phyloP scores from a whole-genome alignment of 2,329 filamentous ascomycete species.

The Botrytis cinerea region DNA sequence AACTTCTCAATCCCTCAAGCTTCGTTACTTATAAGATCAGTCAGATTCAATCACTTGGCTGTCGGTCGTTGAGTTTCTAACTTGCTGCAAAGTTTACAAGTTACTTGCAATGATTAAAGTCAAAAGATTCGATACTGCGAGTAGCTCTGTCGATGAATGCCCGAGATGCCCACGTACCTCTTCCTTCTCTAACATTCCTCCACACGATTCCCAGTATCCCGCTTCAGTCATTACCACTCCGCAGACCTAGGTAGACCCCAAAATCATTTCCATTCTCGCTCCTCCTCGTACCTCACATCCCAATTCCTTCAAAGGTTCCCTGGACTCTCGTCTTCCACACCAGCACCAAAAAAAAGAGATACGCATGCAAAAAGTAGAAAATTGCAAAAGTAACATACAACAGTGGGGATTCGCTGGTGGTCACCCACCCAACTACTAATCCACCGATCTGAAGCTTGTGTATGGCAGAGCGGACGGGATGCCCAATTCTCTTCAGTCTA shows the following conservation, averaged over 20 bases:
- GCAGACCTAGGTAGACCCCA: not conserved
- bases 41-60: not conserved
- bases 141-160: not conserved
- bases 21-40: not conserved
- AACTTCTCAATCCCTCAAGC: not conserved
- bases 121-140: not conserved
- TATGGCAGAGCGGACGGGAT: conserved; percentile 22
- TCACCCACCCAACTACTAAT: conserved; percentile 23
- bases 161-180: not conserved
- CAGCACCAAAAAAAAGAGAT: no score
- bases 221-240: not conserved
- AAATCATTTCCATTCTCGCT: not conserved
- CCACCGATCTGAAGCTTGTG: conserved; percentile 21
- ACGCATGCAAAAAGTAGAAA: no score
- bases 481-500: conserved; percentile 18
- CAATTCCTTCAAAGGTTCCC: not conserved
- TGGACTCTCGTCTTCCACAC: not conserved
- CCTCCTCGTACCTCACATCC: not conserved
- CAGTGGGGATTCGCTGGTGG: conserved; percentile 19
- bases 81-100: not conserved
- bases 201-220: not conserved
- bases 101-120: not conserved
- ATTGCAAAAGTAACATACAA: conserved; percentile 2
- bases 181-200: not conserved
- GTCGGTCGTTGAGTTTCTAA: not conserved